Evolutionary conservation across 768 basidiomycete genomes (phyloP).

Genomic region (Boletus reticulatus): DNA sequence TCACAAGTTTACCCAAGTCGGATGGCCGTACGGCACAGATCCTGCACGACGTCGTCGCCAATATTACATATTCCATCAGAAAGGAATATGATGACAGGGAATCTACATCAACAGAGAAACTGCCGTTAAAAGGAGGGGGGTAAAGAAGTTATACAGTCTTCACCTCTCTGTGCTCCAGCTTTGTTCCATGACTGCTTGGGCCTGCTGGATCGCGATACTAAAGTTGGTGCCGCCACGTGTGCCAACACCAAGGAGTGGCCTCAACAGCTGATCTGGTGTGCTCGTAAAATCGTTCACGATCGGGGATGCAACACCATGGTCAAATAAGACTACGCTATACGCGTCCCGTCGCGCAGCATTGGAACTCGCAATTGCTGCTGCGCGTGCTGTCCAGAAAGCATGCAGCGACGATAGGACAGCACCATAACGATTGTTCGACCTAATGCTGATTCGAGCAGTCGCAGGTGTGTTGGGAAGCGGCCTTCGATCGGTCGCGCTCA

Average conservation of each 20-base stretch:
- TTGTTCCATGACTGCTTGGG: slow-evolving; percentile 39
- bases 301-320: slow-evolving; percentile 17
- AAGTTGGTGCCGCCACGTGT: slow-evolving; percentile 45
- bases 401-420: slow-evolving; percentile 57
- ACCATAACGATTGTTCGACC: slow-evolving; percentile 51
- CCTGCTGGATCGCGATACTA: slow-evolving; percentile 35
- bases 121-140: background rate
- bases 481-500: slow-evolving; percentile 37
- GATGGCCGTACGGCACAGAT: slow-evolving; percentile 42
- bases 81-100: slow-evolving; percentile 34
- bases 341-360: slow-evolving; percentile 44
- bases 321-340: slow-evolving; percentile 55
- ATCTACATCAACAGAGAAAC: background rate
- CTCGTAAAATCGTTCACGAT: slow-evolving; percentile 47
- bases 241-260: slow-evolving; percentile 31
- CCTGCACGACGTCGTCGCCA: slow-evolving; percentile 36
- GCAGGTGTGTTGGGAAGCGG: slow-evolving; percentile 46
- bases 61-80: slow-evolving; percentile 48
- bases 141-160: background rate
- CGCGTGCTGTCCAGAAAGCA: slow-evolving; percentile 55
- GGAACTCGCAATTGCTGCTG: slow-evolving; percentile 31
- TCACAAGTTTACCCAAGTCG: slow-evolving; percentile 39
- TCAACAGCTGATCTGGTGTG: slow-evolving; percentile 44
- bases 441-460: slow-evolving; percentile 34
- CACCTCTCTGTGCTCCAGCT: slow-evolving; percentile 54